A percentile compares a stretch with the other conserved stretches of the same genome.
Conservation (phyloP, 2,329 filamentous ascomycete species). For the Colletotrichum sp. region DNA sequence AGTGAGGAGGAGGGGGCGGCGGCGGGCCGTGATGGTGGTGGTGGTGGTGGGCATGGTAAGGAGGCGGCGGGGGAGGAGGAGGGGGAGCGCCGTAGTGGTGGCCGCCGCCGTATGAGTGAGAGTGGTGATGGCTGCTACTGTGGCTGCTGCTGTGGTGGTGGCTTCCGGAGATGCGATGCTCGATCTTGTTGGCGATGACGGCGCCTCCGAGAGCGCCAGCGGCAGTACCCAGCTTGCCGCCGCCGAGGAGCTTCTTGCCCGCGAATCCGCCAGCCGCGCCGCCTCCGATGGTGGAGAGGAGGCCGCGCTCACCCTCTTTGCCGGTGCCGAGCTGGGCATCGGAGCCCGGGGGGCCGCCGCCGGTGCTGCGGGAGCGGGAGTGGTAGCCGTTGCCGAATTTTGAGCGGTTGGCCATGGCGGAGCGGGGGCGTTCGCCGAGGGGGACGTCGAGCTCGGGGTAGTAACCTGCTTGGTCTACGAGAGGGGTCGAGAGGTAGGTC, state of each 20-base stretch:
- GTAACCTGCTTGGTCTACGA: slow-evolving; percentile 1
- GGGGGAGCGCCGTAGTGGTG: slow-evolving; percentile 20
- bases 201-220: slow-evolving; percentile 59
- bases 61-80: background rate
- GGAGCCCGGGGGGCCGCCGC: slow-evolving; percentile 10
- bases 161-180: slow-evolving; percentile 43
- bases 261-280: slow-evolving; percentile 58
- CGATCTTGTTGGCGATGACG: slow-evolving; percentile 58
- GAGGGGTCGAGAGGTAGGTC: background rate
- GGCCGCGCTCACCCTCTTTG: slow-evolving; percentile 55
- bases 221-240: slow-evolving; percentile 57
- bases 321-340: slow-evolving; percentile 16
- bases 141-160: background rate
- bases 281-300: slow-evolving; percentile 59
- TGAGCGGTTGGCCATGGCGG: slow-evolving; percentile 6
- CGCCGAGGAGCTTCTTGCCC: slow-evolving; percentile 60
- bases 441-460: slow-evolving; percentile 12
- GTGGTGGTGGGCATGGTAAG: slow-evolving; percentile 11
- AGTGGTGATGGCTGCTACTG: background rate
- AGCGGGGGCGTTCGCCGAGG: background rate
- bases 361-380: slow-evolving; percentile 1
- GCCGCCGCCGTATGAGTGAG: background rate
- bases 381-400: slow-evolving; percentile 5
- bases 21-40: slow-evolving; percentile 20
- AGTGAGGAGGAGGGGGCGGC: background rate